phyloP scores from a whole-genome alignment of 345 rosid genomes.

The Mallotus nudiflorus region DNA sequence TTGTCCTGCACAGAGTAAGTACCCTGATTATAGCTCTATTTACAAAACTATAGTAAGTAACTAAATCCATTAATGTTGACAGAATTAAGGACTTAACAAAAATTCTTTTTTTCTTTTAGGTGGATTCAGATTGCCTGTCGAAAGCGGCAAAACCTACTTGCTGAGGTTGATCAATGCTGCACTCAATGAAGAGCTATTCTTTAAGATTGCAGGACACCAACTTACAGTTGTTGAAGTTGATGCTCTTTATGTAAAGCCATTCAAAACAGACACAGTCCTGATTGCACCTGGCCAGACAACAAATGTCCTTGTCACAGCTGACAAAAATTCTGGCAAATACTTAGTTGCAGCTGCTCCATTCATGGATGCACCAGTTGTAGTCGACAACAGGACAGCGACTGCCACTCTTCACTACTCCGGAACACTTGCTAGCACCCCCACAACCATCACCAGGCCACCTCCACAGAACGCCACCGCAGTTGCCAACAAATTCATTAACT shows the following conservation, averaged over 20 bases:
- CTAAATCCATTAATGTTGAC: too few species aligned
- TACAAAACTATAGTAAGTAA: too few species aligned
- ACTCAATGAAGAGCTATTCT: conserved; percentile 67
- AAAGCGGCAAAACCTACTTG: conserved; percentile 51
- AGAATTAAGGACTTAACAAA: too few species aligned
- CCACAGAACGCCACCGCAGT: conserved; percentile 54
- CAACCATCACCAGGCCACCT: conserved; percentile 45
- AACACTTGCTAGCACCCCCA: conserved; percentile 29
- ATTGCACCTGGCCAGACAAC: conserved; percentile 72
- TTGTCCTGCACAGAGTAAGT: conserved; percentile 45
- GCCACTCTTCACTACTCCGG: conserved; percentile 57
- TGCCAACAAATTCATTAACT: conserved; percentile 45
- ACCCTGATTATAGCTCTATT: too few species aligned
- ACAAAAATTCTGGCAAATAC: conserved; percentile 53
- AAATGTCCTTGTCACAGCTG: conserved; percentile 55
- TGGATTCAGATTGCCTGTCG: conserved; percentile 43
- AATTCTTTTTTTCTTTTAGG: conserved; percentile 26
- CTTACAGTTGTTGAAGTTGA: conserved; percentile 70
- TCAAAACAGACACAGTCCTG: conserved; percentile 47
- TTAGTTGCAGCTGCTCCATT: conserved; percentile 61
- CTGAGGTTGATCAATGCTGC: conserved; percentile 66
- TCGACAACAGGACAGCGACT: conserved; percentile 56
- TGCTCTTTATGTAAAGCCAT: conserved; percentile 59
- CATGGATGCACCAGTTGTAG: conserved; percentile 50
- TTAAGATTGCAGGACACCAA: conserved; percentile 57